These are phyloP conservation scores for Aureobasidium vineae DNA, from an alignment of 2,329 filamentous ascomycete genomes.

Conservation along the genomic window DNA sequence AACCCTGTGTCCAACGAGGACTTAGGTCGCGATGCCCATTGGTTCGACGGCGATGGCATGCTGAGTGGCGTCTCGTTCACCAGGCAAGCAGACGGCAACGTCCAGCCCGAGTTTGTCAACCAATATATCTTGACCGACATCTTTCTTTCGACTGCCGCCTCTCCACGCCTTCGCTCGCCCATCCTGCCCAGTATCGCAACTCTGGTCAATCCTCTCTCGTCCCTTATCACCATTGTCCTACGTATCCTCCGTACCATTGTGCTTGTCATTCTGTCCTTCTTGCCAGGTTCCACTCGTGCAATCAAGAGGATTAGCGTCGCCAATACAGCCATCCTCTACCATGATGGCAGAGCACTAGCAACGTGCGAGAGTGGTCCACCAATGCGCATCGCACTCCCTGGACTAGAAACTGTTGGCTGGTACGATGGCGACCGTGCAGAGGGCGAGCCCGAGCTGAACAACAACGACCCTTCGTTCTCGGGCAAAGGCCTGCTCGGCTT, in stretches of 20 bases:
- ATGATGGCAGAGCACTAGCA: constrained; percentile 66
- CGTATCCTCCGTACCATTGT: constrained; percentile 58
- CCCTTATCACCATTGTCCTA: constrained; percentile 51
- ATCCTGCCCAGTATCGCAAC: constrained; percentile 67
- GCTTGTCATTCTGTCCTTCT: constrained; percentile 57
- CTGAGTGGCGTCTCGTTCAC: constrained; percentile 64
- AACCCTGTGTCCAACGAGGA: constrained; percentile 65
- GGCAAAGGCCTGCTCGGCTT: constrained; percentile 57
- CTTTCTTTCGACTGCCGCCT: constrained; percentile 55
- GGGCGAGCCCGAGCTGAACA: constrained; percentile 44
- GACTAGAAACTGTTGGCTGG: constrained; percentile 68
- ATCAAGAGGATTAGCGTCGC: constrained; percentile 69
- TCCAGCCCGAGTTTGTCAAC: constrained; percentile 65
- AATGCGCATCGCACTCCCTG: constrained; percentile 62
- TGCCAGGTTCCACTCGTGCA: constrained; percentile 55
- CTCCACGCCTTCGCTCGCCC: constrained; percentile 51
- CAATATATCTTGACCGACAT: constrained; percentile 68
- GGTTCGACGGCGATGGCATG: constrained; percentile 77
- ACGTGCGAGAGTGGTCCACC: constrained; percentile 71
- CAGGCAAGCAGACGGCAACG: constrained; percentile 42
- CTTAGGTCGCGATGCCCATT: constrained; percentile 62
- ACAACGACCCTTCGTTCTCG: constrained; percentile 47
- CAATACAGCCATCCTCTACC: constrained; percentile 65
- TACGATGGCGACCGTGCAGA: constrained; percentile 61
- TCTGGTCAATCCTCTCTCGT: constrained; percentile 59